Evolutionary conservation across 495 filamentous ascomycete genomes (phyloP).

Genomic region (Podospora didyma): DNA sequence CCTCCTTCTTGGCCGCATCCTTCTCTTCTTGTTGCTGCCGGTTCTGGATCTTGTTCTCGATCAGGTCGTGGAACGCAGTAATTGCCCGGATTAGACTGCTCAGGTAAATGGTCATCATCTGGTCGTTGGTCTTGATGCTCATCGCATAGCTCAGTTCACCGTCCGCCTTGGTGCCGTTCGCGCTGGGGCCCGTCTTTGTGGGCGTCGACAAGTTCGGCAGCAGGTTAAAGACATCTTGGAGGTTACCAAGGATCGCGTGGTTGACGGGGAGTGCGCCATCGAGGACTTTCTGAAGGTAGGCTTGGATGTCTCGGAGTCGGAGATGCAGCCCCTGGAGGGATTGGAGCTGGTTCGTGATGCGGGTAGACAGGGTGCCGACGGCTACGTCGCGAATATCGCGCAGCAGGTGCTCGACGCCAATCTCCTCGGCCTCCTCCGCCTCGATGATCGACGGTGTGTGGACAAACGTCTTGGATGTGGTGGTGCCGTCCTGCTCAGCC

Average conservation of each 20-base stretch:
- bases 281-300: slow-evolving; percentile 93
- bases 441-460: slow-evolving; percentile 99
- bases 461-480: slow-evolving; percentile 94
- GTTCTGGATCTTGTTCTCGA: slow-evolving; percentile 99
- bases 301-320: slow-evolving; percentile 89
- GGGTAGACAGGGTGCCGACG: slow-evolving; percentile 95
- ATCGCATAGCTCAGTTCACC: slow-evolving; percentile 88
- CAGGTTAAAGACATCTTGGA: slow-evolving; percentile 98
- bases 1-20: slow-evolving; percentile 66
- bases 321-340: slow-evolving; percentile 95
- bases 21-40: slow-evolving; percentile 94
- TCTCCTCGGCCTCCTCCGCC: slow-evolving; percentile 97
- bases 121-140: slow-evolving; percentile 99
- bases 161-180: slow-evolving; percentile 44
- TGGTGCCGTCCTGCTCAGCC: slow-evolving; percentile 81
- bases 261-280: slow-evolving; percentile 90
- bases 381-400: slow-evolving; percentile 98
- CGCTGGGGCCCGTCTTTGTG: slow-evolving; percentile 48
- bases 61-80: slow-evolving; percentile 97
- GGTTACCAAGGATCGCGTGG: slow-evolving; percentile 93
- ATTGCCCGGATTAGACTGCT: slow-evolving; percentile 95
- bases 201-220: slow-evolving; percentile 90
- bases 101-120: slow-evolving; percentile 96
- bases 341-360: slow-evolving; percentile 95
- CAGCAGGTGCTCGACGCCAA: slow-evolving; percentile 95